A percentile compares a stretch with the other conserved stretches of the same genome.
phyloP scores from a whole-genome alignment of 2,329 filamentous ascomycete species.

The Davidsoniella eucalypti region DNA sequence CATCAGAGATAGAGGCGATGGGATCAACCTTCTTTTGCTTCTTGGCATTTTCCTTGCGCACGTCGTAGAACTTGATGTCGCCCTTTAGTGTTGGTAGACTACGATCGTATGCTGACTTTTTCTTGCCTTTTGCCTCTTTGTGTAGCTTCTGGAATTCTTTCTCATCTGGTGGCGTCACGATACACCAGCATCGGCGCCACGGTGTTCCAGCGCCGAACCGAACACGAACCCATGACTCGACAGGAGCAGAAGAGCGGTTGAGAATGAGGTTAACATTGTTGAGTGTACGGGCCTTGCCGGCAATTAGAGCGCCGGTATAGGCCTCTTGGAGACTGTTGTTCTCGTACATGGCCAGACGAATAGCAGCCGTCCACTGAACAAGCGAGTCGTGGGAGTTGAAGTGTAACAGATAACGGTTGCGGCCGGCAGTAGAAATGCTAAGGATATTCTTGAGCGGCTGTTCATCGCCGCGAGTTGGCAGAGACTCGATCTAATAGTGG shows the following conservation, averaged over 20 bases:
- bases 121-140: conserved; percentile 53
- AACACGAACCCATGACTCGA: conserved; percentile 89
- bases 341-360: conserved; percentile 86
- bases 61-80: conserved; percentile 88
- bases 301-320: conserved; percentile 89
- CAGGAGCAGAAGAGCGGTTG: conserved; percentile 58
- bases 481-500: conserved; percentile 54
- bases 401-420: conserved; percentile 87
- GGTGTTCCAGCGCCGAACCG: conserved; percentile 90
- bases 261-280: conserved; percentile 87
- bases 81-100: conserved; percentile 57
- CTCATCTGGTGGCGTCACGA: conserved; percentile 81
- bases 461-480: conserved; percentile 66
- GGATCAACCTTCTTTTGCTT: conserved; percentile 83
- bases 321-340: conserved; percentile 86
- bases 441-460: conserved; percentile 85
- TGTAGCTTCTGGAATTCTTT: conserved; percentile 76
- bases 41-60: conserved; percentile 56
- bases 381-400: conserved; percentile 91
- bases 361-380: conserved; percentile 89
- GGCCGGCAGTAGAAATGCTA: conserved; percentile 86
- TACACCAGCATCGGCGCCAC: conserved; percentile 94
- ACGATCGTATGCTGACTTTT: conserved; percentile 68
- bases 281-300: conserved; percentile 74
- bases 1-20: conserved; percentile 81